phyloP scores from a whole-genome alignment of 179 eudicot species.

The Nepenthes alata region DNA sequence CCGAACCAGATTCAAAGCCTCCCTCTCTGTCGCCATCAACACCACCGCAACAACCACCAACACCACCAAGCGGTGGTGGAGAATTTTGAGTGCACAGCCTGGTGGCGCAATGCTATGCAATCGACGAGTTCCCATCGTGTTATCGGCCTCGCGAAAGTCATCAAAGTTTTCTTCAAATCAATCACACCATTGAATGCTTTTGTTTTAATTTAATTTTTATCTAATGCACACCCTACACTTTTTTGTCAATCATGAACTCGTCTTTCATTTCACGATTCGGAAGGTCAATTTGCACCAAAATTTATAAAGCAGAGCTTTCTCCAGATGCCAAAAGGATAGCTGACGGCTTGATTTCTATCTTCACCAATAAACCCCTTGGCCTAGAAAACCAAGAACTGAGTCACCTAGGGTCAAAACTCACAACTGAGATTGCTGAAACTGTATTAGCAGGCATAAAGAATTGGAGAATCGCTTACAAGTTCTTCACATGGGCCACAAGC shows the following conservation, averaged over 20 bases:
- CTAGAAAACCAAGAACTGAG: constrained; percentile 18
- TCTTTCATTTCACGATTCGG: neutral
- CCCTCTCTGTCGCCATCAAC: too few species aligned
- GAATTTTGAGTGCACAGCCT: too few species aligned
- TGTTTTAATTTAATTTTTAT: neutral
- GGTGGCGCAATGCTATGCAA: too few species aligned
- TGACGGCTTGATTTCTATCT: constrained; percentile 28
- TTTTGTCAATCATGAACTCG: neutral
- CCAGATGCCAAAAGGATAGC: constrained; percentile 14
- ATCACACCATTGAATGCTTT: too few species aligned
- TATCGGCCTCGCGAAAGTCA: too few species aligned
- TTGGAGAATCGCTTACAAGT: constrained; percentile 46
- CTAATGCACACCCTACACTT: neutral
- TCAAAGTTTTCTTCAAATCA: constrained; percentile 2
- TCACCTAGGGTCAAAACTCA: constrained; percentile 34
- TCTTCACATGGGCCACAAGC: constrained; percentile 58
- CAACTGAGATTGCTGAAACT: constrained; percentile 42
- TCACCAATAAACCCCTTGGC: constrained; percentile 19
- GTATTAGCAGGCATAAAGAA: constrained; percentile 33
- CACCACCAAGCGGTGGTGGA: too few species aligned
- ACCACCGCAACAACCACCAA: too few species aligned
- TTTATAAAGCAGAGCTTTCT: constrained; percentile 4
- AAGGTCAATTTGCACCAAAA: constrained; percentile 15
- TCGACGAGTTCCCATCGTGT: too few species aligned
- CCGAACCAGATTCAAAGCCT: too few species aligned